Evolutionary conservation across 2,329 filamentous ascomycete species (phyloP), one percentile per base, ranked within the genome.

Genomic region (Didymella pomorum): DNA sequence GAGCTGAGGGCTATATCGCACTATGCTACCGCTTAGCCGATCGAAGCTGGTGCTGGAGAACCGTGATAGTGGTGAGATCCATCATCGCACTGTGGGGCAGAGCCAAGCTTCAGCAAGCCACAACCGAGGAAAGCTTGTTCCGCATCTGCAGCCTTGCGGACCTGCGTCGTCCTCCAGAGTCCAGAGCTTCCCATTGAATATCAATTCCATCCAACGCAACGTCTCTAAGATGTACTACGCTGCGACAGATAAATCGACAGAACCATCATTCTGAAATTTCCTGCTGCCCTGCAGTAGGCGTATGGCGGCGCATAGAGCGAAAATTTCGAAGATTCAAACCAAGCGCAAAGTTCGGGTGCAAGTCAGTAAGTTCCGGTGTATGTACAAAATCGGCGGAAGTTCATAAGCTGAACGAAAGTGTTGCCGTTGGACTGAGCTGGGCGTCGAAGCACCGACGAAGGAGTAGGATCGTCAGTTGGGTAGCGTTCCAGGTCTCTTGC

Each of bases 51-150:
- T 29, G 12, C 29, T 37, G 46, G 20, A 45, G 42, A 41, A 45
- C 23, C 37, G 46, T 47, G 54, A 46, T 56, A 42, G 47, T 56
- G 54, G 41, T 47, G 42, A 46, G 47, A 33, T 33, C 25, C 33
- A 33, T 52, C 41, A 28, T 25, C 8, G 10, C 21, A 37, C 11
- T 46, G 47, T 51, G 53, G 53, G 53, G 41, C 47, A 11, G 47
- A 35, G 54, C 54, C 35, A 51, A 56, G 41, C 26, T 41, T 42
- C 33, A 42, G n/a, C 52, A 54, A 54, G 52, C 52, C 43, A 48
- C 47, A 56, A 33, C 54, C 54, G 42, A 31, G 54, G 42, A 50
- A 56, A 52, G 54, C 54, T 56, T 56, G 42, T 46, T 16, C 23
- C 31, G 20, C 26, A 21, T 43, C 41, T n/a, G 41, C 41, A 43